Conservation (phyloP, 2,329 filamentous ascomycete species). For the Aspergillus sp. region DNA sequence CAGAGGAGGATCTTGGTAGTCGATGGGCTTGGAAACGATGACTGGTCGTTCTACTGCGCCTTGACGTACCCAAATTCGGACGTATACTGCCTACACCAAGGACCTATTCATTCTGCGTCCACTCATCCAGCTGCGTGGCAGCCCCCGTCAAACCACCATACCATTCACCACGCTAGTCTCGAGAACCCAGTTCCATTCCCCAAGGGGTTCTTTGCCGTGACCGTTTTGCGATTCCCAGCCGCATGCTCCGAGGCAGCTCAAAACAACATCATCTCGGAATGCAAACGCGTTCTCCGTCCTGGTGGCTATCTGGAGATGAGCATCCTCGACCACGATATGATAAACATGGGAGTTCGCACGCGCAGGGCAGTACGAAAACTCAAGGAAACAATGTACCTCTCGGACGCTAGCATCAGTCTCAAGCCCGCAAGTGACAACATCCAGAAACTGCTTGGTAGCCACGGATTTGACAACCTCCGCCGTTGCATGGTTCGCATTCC, state of each 20-base stretch:
- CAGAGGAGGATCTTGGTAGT: slow-evolving; percentile 49
- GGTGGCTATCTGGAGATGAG: slow-evolving; percentile 52
- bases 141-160: slow-evolving; percentile 44
- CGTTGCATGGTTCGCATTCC: slow-evolving; percentile 51
- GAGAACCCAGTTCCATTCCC: slow-evolving; percentile 48
- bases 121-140: slow-evolving; percentile 44
- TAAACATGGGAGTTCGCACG: slow-evolving; percentile 50
- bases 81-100: slow-evolving; percentile 45
- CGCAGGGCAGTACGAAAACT: slow-evolving; percentile 46
- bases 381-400: slow-evolving; percentile 47
- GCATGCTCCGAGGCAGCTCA: slow-evolving; percentile 46
- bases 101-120: slow-evolving; percentile 31
- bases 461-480: slow-evolving; percentile 51
- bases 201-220: slow-evolving; percentile 47
- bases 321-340: slow-evolving; percentile 50
- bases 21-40: slow-evolving; percentile 52
- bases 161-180: slow-evolving; percentile 42
- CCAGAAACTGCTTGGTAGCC: slow-evolving; percentile 45
- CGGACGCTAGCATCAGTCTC: slow-evolving; percentile 44
- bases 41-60: slow-evolving; percentile 54
- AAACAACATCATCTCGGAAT: slow-evolving; percentile 48
- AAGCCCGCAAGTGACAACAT: slow-evolving; percentile 50
- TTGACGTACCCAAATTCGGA: slow-evolving; percentile 48
- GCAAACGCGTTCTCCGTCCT: slow-evolving; percentile 49
- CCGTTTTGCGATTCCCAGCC: slow-evolving; percentile 48